A percentile compares a stretch with the other conserved stretches of the same genome.
These are phyloP conservation scores for Ophiostoma angusticollis DNA, from an alignment of 2,329 filamentous ascomycete genomes.

Conservation along the genomic window DNA sequence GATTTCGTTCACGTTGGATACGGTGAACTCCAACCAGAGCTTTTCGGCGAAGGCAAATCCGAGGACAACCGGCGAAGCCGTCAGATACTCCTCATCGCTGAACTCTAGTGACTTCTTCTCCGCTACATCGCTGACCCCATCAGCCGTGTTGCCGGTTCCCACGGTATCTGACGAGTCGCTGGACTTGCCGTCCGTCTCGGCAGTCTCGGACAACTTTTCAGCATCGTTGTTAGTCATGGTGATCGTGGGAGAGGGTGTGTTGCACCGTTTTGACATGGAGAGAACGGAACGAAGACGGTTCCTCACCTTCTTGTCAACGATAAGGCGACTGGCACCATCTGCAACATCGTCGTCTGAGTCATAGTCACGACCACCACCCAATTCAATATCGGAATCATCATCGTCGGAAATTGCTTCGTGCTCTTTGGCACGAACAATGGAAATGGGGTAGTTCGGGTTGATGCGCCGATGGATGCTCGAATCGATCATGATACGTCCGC, in stretches of 20 bases:
- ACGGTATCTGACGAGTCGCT: constrained; percentile 3
- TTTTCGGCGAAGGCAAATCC: constrained; percentile 85
- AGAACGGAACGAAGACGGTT: no score
- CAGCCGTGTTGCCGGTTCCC: constrained; percentile 4
- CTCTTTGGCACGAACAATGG: constrained; percentile 60
- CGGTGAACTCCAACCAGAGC: constrained; percentile 76
- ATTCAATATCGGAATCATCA: constrained; percentile 32
- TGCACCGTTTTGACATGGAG: no score
- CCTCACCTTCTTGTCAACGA: constrained; percentile 26
- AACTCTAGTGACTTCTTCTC: constrained; percentile 40
- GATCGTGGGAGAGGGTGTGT: no score
- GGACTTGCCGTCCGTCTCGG: constrained; percentile 17
- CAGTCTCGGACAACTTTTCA: constrained; percentile 29
- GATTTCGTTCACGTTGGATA: constrained; percentile 68
- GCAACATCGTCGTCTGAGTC: constrained; percentile 28
- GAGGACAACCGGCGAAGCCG: constrained; percentile 71
- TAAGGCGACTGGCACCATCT: constrained; percentile 23
- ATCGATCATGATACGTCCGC: constrained; percentile 81
- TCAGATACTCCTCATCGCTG: constrained; percentile 70
- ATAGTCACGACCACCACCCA: constrained; percentile 19
- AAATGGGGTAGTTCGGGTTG: constrained; percentile 75
- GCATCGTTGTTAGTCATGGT: constrained; percentile 18
- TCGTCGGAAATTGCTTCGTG: constrained; percentile 43
- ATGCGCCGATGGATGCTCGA: constrained; percentile 69
- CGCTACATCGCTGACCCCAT: constrained; percentile 11